These are phyloP conservation scores for Plasmodium gonderi DNA, from an alignment of 169 alveolate genomes.

Conservation along the genomic window DNA sequence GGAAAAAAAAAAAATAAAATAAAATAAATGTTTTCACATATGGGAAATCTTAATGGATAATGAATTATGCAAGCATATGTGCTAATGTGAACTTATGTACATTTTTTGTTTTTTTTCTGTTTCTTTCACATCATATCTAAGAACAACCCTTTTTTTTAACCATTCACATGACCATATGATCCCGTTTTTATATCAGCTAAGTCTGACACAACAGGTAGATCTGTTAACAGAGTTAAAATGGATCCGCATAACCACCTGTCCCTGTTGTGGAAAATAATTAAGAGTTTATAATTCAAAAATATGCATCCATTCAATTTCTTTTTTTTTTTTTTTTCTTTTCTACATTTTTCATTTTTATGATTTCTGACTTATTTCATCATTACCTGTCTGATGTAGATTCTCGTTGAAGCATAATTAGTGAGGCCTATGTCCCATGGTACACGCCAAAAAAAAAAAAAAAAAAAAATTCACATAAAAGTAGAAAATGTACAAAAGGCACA, in stretches of 20 bases:
- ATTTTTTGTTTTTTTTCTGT: not conserved
- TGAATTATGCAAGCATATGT: not conserved
- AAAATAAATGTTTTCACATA: not conserved
- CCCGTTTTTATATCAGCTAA: constrained; percentile 83
- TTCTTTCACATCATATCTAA: not conserved
- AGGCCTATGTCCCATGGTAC: constrained; percentile 56
- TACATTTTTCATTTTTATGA: not conserved
- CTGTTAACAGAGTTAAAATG: constrained; percentile 80
- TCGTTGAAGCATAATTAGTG: constrained; percentile 59
- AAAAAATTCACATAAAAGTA: not conserved
- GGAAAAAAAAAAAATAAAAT: not conserved
- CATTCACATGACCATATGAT: constrained; percentile 84
- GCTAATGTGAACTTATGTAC: not conserved
- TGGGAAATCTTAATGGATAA: not conserved
- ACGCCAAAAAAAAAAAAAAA: not conserved
- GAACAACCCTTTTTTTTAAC: constrained; percentile 25
- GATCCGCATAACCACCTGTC: constrained; percentile 81
- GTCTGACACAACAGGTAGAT: constrained; percentile 82
- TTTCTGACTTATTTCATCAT: too few species aligned
- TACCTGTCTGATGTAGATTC: constrained; percentile 74
- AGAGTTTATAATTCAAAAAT: not conserved
- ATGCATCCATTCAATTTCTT: not conserved
- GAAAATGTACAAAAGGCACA: not conserved
- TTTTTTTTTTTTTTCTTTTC: not conserved
- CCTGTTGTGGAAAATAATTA: constrained; percentile 4